Base-by-base conservation (phyloP, 345 rosid genomes). In the Populus euphratica region DNA sequence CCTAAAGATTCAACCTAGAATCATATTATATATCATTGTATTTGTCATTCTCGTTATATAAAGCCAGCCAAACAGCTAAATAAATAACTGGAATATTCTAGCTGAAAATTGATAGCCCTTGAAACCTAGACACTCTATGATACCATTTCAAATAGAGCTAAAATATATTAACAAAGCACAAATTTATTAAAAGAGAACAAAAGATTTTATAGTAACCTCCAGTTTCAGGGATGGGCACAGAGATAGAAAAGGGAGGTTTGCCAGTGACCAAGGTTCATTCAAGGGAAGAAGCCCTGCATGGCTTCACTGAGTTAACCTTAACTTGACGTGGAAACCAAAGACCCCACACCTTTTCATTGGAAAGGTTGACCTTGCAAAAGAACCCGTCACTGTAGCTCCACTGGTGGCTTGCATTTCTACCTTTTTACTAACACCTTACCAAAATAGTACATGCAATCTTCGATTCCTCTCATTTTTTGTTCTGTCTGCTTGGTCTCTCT, bases 381-480 rank as follows among this genome's bases (percentile, higher is more conserved):
- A 91, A 79, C 83, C 91, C 85, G 78, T 88, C 38, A 80, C 79
- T 16, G 86, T 83, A 80, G 84, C 83, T 80, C 94, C 92, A 69
- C 82, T 69, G 81, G 81, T 89, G 77, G 90, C 84, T 73, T 86
- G 87, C 91, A 91, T 92, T 54, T 59, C 17, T 66, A 8, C 17
- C 8, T 83, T 4, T 13, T 31, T 13, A 7, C 69, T 31, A 43
- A 41, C 3, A 62, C 20, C 12, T 17, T 27, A 17, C 47, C 13
- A 5, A 33, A 61, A 73, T 9, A 41, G 39, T 68, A 25, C 52
- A 31, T 31, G 4, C 33, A 31, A 31, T 31, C 33, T 31, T 31
- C 4, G 33, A 31, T 31, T 2, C 33, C 33, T 31, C 33, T 31
- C 33, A 0, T 31, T 31, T 31, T 31, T 2, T 31, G 33, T 31